Percentiles rank a stretch among this genome's conserved stretches.
These are phyloP conservation scores for Naganishia sp. DNA, from an alignment of 1,284 basidiomycete species.

Conservation along the genomic window DNA sequence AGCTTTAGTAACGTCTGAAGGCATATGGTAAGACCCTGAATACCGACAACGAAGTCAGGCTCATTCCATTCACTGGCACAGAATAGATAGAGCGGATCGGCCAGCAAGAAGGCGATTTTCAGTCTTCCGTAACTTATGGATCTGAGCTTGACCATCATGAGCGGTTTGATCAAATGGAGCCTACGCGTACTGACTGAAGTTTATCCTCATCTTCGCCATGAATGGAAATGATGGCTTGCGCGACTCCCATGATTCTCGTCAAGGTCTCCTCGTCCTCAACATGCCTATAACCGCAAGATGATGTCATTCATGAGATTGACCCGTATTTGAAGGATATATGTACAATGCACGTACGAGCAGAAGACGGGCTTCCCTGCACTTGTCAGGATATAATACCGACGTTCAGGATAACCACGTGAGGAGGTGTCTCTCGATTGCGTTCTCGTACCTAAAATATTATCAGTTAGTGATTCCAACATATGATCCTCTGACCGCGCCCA, in stretches of 20 bases:
- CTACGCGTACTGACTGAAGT: conserved; percentile 57
- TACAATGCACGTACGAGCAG: conserved; percentile 61
- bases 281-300: conserved; percentile 36
- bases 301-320: too few relatives aligned
- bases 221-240: conserved; percentile 91
- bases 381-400: conserved; percentile 88
- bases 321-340: too few relatives aligned
- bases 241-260: conserved; percentile 82
- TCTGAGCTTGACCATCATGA: conserved; percentile 38
- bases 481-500: neutral
- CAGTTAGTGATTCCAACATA: neutral
- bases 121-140: conserved; percentile 73
- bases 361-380: conserved; percentile 94
- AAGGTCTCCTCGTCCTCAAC: conserved; percentile 48
- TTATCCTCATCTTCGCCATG: conserved; percentile 78
- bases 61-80: conserved; percentile 89
- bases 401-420: conserved; percentile 39
- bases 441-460: neutral
- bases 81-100: conserved; percentile 85
- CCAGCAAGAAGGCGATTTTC: conserved; percentile 79
- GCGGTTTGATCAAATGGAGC: neutral
- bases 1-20: neutral
- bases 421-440: neutral
- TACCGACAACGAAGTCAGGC: conserved; percentile 84
- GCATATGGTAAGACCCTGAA: neutral